Evolutionary conservation across 2,329 filamentous ascomycete genomes (phyloP).

Genomic region (Colletotrichum orchidophilum): DNA sequence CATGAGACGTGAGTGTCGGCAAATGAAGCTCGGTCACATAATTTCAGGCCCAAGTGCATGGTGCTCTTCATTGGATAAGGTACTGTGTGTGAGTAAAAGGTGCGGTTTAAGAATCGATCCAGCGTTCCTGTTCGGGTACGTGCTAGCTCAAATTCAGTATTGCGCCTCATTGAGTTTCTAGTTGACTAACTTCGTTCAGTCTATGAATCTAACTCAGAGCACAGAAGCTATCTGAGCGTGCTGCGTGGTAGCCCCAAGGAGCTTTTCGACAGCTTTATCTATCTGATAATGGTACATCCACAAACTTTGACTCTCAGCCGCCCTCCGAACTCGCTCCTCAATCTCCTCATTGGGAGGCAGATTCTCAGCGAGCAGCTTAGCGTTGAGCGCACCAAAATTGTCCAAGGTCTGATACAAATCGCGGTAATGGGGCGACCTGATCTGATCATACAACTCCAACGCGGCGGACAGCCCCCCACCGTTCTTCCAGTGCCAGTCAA

Average conservation of each 20-base stretch:
- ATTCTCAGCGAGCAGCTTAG: constrained; percentile 31
- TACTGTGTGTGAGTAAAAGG: no score
- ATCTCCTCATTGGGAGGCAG: constrained; percentile 39
- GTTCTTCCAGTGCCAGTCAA: constrained; percentile 38
- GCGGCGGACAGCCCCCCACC: constrained; percentile 35
- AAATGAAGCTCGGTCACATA: not conserved
- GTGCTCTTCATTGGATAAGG: not conserved
- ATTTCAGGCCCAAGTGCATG: not conserved
- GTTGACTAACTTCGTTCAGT: no score
- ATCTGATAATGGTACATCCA: constrained; percentile 43
- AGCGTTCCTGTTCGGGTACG: no score
- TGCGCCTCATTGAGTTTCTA: no score
- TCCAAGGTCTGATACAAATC: constrained; percentile 40
- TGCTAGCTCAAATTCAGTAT: no score
- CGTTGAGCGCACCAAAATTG: constrained; percentile 35
- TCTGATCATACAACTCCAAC: constrained; percentile 39
- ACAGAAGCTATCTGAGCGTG: not conserved
- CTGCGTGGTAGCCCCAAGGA: not conserved
- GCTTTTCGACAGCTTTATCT: constrained; percentile 16
- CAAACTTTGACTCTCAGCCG: constrained; percentile 34
- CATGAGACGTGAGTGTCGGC: not conserved
- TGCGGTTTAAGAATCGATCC: no score
- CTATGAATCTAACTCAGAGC: not conserved
- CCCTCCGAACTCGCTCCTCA: constrained; percentile 36
- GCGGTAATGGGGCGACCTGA: constrained; percentile 42